These are phyloP conservation scores for Linanthus parryae DNA, from an alignment of 148 eudicot species.

Conservation along the genomic window DNA sequence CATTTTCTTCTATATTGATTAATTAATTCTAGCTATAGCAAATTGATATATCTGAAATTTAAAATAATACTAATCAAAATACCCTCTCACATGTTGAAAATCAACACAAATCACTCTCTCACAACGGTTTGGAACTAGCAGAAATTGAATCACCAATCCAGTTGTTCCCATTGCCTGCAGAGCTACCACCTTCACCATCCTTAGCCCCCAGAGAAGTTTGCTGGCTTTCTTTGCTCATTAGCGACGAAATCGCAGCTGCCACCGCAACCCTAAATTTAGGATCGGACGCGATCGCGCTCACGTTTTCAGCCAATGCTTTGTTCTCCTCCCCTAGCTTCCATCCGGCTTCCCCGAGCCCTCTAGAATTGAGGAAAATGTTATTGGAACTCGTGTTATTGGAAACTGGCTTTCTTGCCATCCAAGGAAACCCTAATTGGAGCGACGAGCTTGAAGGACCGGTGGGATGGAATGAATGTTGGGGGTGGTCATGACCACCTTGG, in stretches of 20 bases:
- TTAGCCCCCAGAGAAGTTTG: constrained; percentile 4
- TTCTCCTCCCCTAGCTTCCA: constrained; percentile 3
- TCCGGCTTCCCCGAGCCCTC: constrained; percentile 9
- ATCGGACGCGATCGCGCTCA: constrained; percentile 45
- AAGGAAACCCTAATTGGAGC: constrained; percentile 25
- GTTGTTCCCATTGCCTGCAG: constrained; percentile 14
- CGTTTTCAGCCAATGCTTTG: constrained; percentile 26
- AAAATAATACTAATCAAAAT: no score
- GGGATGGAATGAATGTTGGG: neutral
- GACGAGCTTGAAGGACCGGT: constrained; percentile 13
- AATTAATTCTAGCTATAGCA: no score
- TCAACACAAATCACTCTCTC: no score
- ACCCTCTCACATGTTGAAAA: no score
- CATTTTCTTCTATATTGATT: no score
- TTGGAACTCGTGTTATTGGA: neutral
- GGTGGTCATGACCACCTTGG: neutral
- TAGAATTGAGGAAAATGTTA: neutral
- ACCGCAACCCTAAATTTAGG: constrained; percentile 60
- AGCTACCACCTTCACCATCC: constrained; percentile 23
- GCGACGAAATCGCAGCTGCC: constrained; percentile 51
- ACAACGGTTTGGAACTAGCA: no score
- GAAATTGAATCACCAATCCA: constrained; percentile 35
- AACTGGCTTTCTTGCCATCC: constrained; percentile 25
- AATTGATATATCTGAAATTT: no score
- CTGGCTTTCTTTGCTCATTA: constrained; percentile 36